Evolutionary conservation across 1,139 yeast genomes (phyloP), one percentile per base, ranked within the genome.

Genomic region (Pichia sp.): DNA sequence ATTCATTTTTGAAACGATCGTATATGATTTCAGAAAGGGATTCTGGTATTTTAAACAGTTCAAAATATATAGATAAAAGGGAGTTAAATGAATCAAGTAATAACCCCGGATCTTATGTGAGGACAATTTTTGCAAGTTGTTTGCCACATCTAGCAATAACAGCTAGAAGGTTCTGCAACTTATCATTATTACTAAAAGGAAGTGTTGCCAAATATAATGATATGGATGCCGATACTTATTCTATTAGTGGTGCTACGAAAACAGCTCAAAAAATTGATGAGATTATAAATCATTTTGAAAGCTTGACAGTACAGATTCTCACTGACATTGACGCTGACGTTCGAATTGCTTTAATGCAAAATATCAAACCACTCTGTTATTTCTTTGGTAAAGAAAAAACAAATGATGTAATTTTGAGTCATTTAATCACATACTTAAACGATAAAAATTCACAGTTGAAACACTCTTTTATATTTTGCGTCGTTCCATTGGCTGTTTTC

Each of bases 311-410:
- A 17, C 63, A 71, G 1, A 60, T 89, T 12, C 63, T 93, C 38
- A 84, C 95, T 0, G 96, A 88, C 53, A 60, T 69, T 5, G 77
- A 73, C 43, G 61, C 82, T 0, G 66, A 70, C 39, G 95, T 89
- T 0, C 77, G 84, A 47, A 72, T 84, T 28, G 73, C 94, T 0
- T 61, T 91, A 15, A 67, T 93, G 38, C 63, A 69, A 34, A 76
- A 83, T 45, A 79, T 89, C 18, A 65, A 82, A 11, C 85, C 91
- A 0, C 61, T 93, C 6, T 85, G 96, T 53, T 69, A 79, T 18
- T 84, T 82, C 48, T 81, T 93, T 58, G 96, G 96, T 0, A 77
- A 81, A 38, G 95, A 86, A 40, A 83, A 78, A 52, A 83, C 96
- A 0, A 88, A 84, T 56, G 97, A 93, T 59, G 69, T 89, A 34